phyloP scores from a whole-genome alignment of 2,329 filamentous ascomycete species.

The Colletotrichum chlorophyti region DNA sequence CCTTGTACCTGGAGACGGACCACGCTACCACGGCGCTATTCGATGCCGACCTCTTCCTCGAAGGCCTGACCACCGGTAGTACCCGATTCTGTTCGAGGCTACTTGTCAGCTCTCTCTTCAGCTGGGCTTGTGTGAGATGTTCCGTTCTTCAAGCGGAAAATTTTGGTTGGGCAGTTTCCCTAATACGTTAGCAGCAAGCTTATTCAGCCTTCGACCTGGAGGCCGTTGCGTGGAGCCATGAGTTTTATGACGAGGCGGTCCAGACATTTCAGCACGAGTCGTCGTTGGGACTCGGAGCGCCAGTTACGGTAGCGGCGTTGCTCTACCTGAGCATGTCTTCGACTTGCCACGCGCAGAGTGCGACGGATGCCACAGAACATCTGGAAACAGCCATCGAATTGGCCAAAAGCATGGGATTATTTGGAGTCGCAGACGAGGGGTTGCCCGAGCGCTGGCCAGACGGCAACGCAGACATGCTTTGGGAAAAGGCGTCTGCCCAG shows the following conservation, averaged over 20 bases:
- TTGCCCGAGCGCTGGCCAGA: neutral
- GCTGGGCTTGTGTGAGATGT: conserved; percentile 13
- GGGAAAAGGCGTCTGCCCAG: neutral
- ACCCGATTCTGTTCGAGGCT: conserved; percentile 37
- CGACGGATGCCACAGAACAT: neutral
- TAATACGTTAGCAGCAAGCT: conserved; percentile 3
- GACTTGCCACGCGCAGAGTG: conserved; percentile 4
- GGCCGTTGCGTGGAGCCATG: neutral
- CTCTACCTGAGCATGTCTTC: conserved; percentile 15
- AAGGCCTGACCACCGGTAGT: conserved; percentile 32
- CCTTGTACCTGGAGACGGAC: conserved; percentile 38
- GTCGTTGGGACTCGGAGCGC: neutral
- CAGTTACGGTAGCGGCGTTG: neutral
- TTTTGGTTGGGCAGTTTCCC: neutral
- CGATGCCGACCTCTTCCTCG: conserved; percentile 35
- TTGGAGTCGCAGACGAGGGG: neutral
- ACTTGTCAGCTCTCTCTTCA: conserved; percentile 31
- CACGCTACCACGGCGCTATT: conserved; percentile 39
- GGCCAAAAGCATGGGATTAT: conserved; percentile 1
- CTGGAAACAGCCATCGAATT: conserved; percentile 7
- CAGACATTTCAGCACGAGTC: neutral
- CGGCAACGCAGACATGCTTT: neutral
- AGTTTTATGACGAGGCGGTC: conserved; percentile 4
- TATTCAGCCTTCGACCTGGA: neutral
- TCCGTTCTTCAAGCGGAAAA: neutral